phyloP scores from a whole-genome alignment of 2,329 filamentous ascomycete genomes.

The Emericellopsis cladophorae region DNA sequence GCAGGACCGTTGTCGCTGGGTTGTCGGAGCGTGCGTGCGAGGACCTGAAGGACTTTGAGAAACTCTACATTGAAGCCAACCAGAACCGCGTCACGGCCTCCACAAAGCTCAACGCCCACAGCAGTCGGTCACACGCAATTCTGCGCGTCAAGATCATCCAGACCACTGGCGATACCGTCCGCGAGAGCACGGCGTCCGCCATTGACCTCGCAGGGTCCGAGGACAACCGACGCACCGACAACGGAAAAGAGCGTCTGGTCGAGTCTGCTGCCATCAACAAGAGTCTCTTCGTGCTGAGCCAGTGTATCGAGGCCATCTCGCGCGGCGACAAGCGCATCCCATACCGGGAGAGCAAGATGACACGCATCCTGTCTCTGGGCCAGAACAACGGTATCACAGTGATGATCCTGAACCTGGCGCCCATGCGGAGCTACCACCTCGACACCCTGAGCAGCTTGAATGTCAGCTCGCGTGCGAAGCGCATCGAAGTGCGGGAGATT shows the following conservation, averaged over 20 bases:
- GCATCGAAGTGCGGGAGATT: slow-evolving; percentile 89
- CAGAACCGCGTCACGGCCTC: slow-evolving; percentile 79
- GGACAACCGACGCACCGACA: slow-evolving; percentile 88
- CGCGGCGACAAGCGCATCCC: slow-evolving; percentile 66
- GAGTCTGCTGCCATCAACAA: slow-evolving; percentile 98
- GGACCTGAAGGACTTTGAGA: slow-evolving; percentile 81
- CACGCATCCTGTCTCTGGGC: slow-evolving; percentile 77
- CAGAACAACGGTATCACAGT: slow-evolving; percentile 93
- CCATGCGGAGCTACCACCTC: slow-evolving; percentile 82
- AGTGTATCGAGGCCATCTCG: slow-evolving; percentile 91
- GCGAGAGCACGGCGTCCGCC: slow-evolving; percentile 75
- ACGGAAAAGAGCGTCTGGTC: slow-evolving; percentile 82
- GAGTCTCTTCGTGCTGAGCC: slow-evolving; percentile 83
- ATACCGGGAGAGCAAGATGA: slow-evolving; percentile 96
- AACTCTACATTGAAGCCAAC: slow-evolving; percentile 83
- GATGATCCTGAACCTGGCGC: slow-evolving; percentile 92
- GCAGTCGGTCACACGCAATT: slow-evolving; percentile 80
- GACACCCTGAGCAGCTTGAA: slow-evolving; percentile 91
- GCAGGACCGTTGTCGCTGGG: slow-evolving; percentile 78
- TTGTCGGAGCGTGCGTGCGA: slow-evolving; percentile 72
- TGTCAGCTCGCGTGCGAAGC: slow-evolving; percentile 89
- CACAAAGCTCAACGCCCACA: slow-evolving; percentile 87
- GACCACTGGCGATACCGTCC: slow-evolving; percentile 52
- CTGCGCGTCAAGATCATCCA: slow-evolving; percentile 82
- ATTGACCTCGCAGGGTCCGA: slow-evolving; percentile 94